Percentiles rank a stretch among this genome's conserved stretches.
phyloP scores from a whole-genome alignment of 1,139 yeast species.

The Kurtzmaniella quercitrusa region DNA sequence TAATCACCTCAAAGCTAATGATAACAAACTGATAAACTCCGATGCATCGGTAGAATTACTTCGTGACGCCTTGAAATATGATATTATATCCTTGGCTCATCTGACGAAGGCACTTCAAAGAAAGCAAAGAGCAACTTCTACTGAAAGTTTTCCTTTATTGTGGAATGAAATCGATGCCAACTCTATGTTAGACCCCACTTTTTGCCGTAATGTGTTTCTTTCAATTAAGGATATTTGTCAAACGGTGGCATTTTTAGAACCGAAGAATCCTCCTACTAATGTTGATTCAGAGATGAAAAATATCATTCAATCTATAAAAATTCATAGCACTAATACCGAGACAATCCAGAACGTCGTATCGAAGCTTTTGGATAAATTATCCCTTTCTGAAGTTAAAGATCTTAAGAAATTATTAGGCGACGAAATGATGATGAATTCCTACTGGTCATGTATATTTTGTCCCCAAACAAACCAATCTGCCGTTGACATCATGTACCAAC shows the following conservation, averaged over 20 bases:
- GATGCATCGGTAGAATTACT: slow-evolving; percentile 24
- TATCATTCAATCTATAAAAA: slow-evolving; percentile 10
- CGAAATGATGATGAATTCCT: slow-evolving; percentile 38
- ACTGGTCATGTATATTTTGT: slow-evolving; percentile 69
- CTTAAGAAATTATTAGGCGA: slow-evolving; percentile 30
- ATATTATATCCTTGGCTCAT: slow-evolving; percentile 52
- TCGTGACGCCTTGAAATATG: slow-evolving; percentile 44
- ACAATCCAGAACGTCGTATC: slow-evolving; percentile 20
- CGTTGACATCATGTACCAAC: slow-evolving; percentile 67
- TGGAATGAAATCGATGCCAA: slow-evolving; percentile 36
- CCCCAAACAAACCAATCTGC: slow-evolving; percentile 64
- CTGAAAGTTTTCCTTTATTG: slow-evolving; percentile 42
- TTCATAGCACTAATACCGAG: slow-evolving; percentile 30
- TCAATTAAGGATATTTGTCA: slow-evolving; percentile 42
- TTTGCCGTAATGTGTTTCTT: slow-evolving; percentile 20
- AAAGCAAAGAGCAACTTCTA: slow-evolving; percentile 35
- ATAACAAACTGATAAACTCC: slow-evolving; percentile 22
- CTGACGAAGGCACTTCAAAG: slow-evolving; percentile 42
- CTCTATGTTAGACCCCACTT: too few relatives aligned
- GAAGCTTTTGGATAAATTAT: slow-evolving; percentile 28
- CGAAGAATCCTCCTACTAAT: slow-evolving; percentile 16
- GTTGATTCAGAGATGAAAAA: not conserved
- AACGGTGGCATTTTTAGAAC: slow-evolving; percentile 30
- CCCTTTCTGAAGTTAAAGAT: slow-evolving; percentile 39
- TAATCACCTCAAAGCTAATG: not conserved